Conservation (phyloP, 106 monocot species). For the Acorus calamus region DNA sequence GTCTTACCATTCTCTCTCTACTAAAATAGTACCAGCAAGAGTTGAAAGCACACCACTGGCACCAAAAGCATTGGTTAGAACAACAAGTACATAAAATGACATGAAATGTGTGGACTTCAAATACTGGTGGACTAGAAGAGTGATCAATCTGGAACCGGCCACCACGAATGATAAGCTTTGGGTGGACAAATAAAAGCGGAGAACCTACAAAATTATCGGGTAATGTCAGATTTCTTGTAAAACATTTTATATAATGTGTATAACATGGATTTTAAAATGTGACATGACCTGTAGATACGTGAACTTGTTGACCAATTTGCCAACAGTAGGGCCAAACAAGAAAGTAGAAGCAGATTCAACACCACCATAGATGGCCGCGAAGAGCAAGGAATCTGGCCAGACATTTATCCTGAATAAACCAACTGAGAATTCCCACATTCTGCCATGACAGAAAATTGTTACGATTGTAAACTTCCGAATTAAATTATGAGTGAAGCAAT, state of each 20-base stretch:
- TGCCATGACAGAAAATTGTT: conserved; percentile 17
- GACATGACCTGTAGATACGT: conserved; percentile 44
- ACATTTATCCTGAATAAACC: conserved; percentile 86
- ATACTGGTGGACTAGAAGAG: conserved; percentile 28
- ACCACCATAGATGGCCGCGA: conserved; percentile 80
- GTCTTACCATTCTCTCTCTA: conserved; percentile 99
- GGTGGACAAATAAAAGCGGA: conserved; percentile 63
- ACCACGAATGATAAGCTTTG: conserved; percentile 77
- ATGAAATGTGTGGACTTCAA: conserved; percentile 24
- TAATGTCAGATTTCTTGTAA: not conserved
- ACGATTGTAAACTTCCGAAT: too few relatives aligned
- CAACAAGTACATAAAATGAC: conserved; percentile 40
- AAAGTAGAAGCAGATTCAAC: conserved; percentile 72
- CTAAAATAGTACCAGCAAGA: conserved; percentile 89
- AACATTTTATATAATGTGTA: not conserved
- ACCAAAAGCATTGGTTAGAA: conserved; percentile 57
- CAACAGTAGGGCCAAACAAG: conserved; percentile 62
- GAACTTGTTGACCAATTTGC: conserved; percentile 50
- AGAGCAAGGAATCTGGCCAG: conserved; percentile 81
- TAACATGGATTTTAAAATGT: not conserved
- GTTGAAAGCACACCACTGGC: conserved; percentile 79
- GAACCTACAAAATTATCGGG: conserved; percentile 26
- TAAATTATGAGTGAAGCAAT: too few relatives aligned
- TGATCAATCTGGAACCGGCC: conserved; percentile 60
- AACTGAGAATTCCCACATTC: conserved; percentile 99